Conservation (phyloP, 768 basidiomycete species). For the Phanerodontia chrysosporium region DNA sequence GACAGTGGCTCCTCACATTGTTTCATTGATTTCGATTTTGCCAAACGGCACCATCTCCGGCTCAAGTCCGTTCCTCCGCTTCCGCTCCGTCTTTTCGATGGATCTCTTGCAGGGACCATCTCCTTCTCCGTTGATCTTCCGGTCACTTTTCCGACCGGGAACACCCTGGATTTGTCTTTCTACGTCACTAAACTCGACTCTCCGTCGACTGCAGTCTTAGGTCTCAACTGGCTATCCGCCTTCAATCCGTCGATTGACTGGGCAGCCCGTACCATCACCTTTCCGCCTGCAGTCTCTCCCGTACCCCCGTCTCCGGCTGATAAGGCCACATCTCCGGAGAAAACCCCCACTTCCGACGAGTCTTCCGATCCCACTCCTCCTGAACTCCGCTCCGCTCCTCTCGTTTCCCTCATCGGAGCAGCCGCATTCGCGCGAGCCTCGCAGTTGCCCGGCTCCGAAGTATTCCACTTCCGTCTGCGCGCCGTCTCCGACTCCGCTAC, state of each 20-base stretch:
- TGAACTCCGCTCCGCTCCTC: constrained; percentile 18
- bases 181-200: constrained; percentile 29
- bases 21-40: constrained; percentile 33
- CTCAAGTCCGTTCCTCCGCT: constrained; percentile 32
- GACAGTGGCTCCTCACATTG: constrained; percentile 34
- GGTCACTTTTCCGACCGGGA: constrained; percentile 20
- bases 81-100: constrained; percentile 33
- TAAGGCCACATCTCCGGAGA: background rate
- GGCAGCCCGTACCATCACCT: constrained; percentile 24
- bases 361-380: constrained; percentile 24
- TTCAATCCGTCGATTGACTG: constrained; percentile 36
- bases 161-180: constrained; percentile 26
- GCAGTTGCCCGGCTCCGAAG: no score
- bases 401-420: no score
- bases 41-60: constrained; percentile 28
- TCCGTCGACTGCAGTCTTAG: constrained; percentile 31
- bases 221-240: constrained; percentile 33
- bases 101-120: constrained; percentile 35
- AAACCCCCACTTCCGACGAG: constrained; percentile 12
- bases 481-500: no score
- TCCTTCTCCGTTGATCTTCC: constrained; percentile 32
- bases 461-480: no score
- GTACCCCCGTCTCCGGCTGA: background rate
- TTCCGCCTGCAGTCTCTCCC: constrained; percentile 14
- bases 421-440: no score